Conservation (phyloP, 2,329 filamentous ascomycete genomes). For the Simplicillium sp. region DNA sequence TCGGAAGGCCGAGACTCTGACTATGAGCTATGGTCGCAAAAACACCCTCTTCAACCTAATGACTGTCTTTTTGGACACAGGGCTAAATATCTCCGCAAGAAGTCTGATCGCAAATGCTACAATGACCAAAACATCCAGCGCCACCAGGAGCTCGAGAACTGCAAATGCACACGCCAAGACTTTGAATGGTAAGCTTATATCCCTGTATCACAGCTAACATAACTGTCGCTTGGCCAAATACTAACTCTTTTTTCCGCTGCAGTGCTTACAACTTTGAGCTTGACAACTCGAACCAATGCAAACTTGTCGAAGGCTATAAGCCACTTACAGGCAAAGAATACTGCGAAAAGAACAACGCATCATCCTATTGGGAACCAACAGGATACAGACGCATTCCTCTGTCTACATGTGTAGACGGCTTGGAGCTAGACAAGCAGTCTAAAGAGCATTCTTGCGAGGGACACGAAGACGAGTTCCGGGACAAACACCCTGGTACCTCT, state of each 20-base stretch:
- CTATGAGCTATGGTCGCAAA: conserved; percentile 81
- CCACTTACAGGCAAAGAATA: conserved; percentile 42
- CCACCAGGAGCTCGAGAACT: conserved; percentile 67
- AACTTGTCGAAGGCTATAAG: conserved; percentile 62
- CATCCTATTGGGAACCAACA: conserved; percentile 75
- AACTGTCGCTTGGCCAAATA: conserved; percentile 1
- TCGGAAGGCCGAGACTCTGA: conserved; percentile 55
- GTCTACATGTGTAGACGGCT: conserved; percentile 73
- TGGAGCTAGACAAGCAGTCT: conserved; percentile 60
- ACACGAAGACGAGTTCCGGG: conserved; percentile 73
- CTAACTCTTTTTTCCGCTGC: conserved; percentile 14
- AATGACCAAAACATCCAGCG: conserved; percentile 65
- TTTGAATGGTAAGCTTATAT: conserved; percentile 71
- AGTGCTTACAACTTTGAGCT: conserved; percentile 93
- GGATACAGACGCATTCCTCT: conserved; percentile 86
- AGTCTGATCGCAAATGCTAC: conserved; percentile 66
- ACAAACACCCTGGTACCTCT: conserved; percentile 58
- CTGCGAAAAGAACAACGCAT: conserved; percentile 51
- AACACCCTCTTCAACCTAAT: conserved; percentile 67
- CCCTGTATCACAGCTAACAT: background rate
- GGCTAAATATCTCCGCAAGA: conserved; percentile 86
- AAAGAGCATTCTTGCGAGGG: conserved; percentile 54
- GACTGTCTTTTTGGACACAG: conserved; percentile 90
- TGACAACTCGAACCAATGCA: conserved; percentile 66
- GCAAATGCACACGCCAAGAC: conserved; percentile 73